Conservation (phyloP, 2,329 filamentous ascomycete genomes). For the Elsinoe ampelina region DNA sequence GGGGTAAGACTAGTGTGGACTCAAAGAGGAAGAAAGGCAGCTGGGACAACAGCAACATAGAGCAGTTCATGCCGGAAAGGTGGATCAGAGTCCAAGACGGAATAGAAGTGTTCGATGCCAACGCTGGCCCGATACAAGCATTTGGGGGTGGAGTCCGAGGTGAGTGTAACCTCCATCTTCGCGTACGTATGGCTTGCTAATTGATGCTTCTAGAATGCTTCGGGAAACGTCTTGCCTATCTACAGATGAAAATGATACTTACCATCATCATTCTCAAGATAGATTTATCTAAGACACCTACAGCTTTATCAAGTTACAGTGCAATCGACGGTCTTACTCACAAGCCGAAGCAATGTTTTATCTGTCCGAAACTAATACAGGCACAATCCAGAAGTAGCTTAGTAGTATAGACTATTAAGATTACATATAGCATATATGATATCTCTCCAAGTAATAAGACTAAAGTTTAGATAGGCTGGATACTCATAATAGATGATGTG, state of each 20-base stretch:
- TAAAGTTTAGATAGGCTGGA: no score
- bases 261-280: conserved; percentile 25
- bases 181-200: background rate
- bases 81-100: conserved; percentile 30
- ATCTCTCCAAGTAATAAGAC: no score
- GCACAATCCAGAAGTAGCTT: background rate
- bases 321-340: conserved; percentile 23
- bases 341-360: conserved; percentile 22
- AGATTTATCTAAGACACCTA: conserved; percentile 20
- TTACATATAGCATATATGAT: no score
- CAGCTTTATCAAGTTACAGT: conserved; percentile 18
- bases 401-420: no score
- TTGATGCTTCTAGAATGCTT: conserved; percentile 13
- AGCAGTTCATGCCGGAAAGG: conserved; percentile 31
- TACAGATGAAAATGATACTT: conserved; percentile 23
- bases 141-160: conserved; percentile 33
- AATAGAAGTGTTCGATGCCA: conserved; percentile 24
- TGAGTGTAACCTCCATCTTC: conserved; percentile 28
- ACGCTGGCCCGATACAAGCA: conserved; percentile 27
- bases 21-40: conserved; percentile 10
- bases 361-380: conserved; percentile 10
- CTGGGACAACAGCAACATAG: conserved; percentile 24
- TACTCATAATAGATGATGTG: no score
- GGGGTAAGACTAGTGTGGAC: conserved; percentile 15
- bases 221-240: conserved; percentile 17